Percentiles rank a stretch among this genome's conserved stretches.
phyloP scores from a whole-genome alignment of 2,329 filamentous ascomycete genomes.

The Biscogniauxia marginata region DNA sequence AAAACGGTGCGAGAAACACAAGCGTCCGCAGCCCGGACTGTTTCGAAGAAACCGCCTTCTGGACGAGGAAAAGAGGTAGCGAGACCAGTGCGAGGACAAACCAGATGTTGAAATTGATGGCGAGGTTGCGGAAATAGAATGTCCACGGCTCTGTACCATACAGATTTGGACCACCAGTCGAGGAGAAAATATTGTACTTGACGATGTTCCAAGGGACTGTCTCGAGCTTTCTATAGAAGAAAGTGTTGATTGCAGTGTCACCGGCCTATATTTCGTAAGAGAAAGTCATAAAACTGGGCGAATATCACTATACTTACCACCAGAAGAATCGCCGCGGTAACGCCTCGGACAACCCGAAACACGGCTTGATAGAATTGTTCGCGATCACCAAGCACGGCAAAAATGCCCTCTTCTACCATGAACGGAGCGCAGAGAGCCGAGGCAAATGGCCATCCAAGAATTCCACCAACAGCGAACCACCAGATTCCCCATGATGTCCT shows the following conservation, averaged over 20 bases:
- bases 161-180: constrained; percentile 78
- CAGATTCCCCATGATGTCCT: constrained; percentile 81
- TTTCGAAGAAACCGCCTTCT: constrained; percentile 64
- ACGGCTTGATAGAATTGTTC: constrained; percentile 60
- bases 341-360: constrained; percentile 65
- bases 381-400: constrained; percentile 52
- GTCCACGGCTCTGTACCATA: constrained; percentile 97
- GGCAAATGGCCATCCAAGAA: constrained; percentile 94
- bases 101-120: constrained; percentile 95
- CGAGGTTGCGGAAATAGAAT: constrained; percentile 89
- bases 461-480: constrained; percentile 83
- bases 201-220: constrained; percentile 91
- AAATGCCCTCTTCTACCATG: constrained; percentile 70
- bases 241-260: constrained; percentile 72
- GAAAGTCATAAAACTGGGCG: background rate
- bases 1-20: constrained; percentile 81
- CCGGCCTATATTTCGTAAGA: constrained; percentile 49
- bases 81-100: constrained; percentile 75
- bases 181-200: constrained; percentile 89
- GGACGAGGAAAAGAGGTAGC: constrained; percentile 72
- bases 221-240: constrained; percentile 79
- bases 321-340: constrained; percentile 63
- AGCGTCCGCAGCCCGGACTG: constrained; percentile 71
- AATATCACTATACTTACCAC: constrained; percentile 52
- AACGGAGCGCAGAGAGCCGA: constrained; percentile 80